Evolutionary conservation across 2,329 filamentous ascomycete species (phyloP).

Genomic region (Akanthomyces uredinophilus): DNA sequence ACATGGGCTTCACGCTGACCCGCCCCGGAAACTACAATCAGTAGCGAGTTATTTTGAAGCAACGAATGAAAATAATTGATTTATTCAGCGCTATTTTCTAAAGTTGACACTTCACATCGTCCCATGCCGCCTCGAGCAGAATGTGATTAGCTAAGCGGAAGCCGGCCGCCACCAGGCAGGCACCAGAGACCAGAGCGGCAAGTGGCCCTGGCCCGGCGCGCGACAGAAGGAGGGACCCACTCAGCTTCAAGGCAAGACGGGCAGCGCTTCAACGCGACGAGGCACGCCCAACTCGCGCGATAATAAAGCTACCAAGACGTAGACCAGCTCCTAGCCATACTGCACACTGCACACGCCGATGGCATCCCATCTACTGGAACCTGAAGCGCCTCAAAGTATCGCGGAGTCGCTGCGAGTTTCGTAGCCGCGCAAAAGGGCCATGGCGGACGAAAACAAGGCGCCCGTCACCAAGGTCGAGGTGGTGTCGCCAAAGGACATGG

Average conservation of each 20-base stretch:
- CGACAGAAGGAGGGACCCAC: constrained; percentile 1
- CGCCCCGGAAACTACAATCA: too few relatives aligned
- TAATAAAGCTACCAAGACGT: neutral
- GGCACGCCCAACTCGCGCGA: neutral
- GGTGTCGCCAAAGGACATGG: constrained; percentile 32
- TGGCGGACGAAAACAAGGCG: constrained; percentile 19
- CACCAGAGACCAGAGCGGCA: too few relatives aligned
- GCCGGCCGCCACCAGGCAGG: neutral
- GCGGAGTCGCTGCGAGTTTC: neutral
- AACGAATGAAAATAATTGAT: too few relatives aligned
- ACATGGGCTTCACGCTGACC: neutral
- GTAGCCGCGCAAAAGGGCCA: constrained; percentile 9
- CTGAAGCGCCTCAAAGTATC: neutral
- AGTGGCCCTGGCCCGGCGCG: too few relatives aligned
- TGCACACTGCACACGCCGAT: neutral
- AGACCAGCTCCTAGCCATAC: neutral
- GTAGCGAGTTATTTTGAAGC: too few relatives aligned
- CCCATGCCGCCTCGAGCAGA: neutral
- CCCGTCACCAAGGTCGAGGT: constrained; percentile 26
- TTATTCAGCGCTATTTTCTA: neutral
- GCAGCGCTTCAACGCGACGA: constrained; percentile 4
- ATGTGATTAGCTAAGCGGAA: constrained; percentile 1
- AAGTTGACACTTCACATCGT: neutral
- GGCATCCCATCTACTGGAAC: neutral
- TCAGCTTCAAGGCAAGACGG: neutral